Base-by-base conservation (phyloP, 257 asterid genomes). In the Nicotiana noctiflora region DNA sequence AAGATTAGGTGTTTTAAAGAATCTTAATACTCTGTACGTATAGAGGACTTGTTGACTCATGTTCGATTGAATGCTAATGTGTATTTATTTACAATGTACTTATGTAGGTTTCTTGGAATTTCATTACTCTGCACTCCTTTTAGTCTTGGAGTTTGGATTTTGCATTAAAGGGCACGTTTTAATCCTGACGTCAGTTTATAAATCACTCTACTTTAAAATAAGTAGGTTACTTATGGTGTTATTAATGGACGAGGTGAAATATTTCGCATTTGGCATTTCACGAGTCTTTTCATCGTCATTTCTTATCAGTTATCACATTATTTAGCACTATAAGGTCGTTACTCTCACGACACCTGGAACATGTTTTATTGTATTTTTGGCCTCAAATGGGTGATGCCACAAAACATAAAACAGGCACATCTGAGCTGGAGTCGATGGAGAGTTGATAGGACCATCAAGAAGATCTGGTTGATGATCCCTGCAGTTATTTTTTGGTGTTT, bases 21-120 rank as follows among this genome's bases (percentile, higher is more conserved):
- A 87, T 84, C 91, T 95, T 77, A 86, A 84, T 2, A 90, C 98
- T 31, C 96, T 95, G 99, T 95, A 90, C 8, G 97, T 88, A 29
- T 83, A 18, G 67, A 62, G 40, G 83, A 76, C 79, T 77, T 66
- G 52, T 76, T 81, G 77, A 74, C 75, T 21, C 72, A 34, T 59
- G 34, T 77, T 21, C 5, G 0, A 12, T 57, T 77, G 57, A 6
- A 59, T 77, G 55, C 70, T 57, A 57, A 77, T 56, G n/a, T 76
- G 29, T 27, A 27, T 27, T n/a, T 23, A 77, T 12, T 46, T 27
- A n/a, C 31, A 18, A 56, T 77, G 17, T 18, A 32, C 53, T 76
- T 76, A 29, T 53, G 9, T 15, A 27, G 40, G 52, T 53, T 3
- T 32, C 13, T 17, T 76, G 64, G 31, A 76, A 10, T 10, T 17